Conservation (phyloP, 1,284 basidiomycete genomes). For the Spongispora temasekensis region DNA sequence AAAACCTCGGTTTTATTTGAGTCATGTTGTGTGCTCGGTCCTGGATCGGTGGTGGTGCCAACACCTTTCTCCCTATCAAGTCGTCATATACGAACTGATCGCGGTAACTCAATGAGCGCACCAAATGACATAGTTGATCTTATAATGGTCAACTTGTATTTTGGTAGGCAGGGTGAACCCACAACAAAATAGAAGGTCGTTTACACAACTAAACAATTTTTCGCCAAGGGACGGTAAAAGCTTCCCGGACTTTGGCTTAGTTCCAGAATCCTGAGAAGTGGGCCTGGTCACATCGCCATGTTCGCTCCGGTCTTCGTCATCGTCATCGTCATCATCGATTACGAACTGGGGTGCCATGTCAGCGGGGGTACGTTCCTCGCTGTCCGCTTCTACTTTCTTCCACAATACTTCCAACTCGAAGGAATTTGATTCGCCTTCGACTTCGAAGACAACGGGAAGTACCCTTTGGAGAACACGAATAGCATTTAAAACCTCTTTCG, state of each 20-base stretch:
- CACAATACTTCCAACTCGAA: constrained; percentile 76
- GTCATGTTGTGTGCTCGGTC: constrained; percentile 68
- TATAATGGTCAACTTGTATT: constrained; percentile 77
- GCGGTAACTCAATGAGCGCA: constrained; percentile 37
- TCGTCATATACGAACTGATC: constrained; percentile 14
- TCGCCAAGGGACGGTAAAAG: constrained; percentile 77
- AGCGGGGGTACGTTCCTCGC: constrained; percentile 30
- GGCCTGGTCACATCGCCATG: constrained; percentile 23
- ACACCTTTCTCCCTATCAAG: constrained; percentile 84
- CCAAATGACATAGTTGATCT: constrained; percentile 88
- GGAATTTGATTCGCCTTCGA: constrained; percentile 67
- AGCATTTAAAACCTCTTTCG: constrained; percentile 86
- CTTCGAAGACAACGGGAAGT: constrained; percentile 86
- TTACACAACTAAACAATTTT: constrained; percentile 71
- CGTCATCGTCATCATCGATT: constrained; percentile 69
- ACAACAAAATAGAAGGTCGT: constrained; percentile 89
- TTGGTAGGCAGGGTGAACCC: constrained; percentile 85
- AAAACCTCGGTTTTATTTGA: constrained; percentile 85
- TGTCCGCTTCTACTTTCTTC: constrained; percentile 59
- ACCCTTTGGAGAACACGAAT: constrained; percentile 83
- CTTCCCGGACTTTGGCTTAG: constrained; percentile 41
- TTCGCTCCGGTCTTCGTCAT: constrained; percentile 47
- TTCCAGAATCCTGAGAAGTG: constrained; percentile 16
- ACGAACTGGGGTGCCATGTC: constrained; percentile 66
- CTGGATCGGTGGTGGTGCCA: constrained; percentile 77